A percentile compares a stretch with the other conserved stretches of the same genome.
Evolutionary conservation across 345 rosid genomes (phyloP).

Genomic region (thale cress (Arabidopsis thaliana)): TAIR10.1 NC_003071.7:9261001-9261500

Average conservation of each 20-base stretch:
- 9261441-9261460: too few species aligned
- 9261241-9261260: slow-evolving; percentile 1
- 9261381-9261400: too few species aligned
- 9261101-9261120: neutral
- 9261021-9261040: slow-evolving; percentile 17
- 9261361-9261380: too few species aligned
- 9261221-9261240: neutral
- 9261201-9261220: neutral
- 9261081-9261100: neutral
- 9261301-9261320: too few species aligned
- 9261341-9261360: too few species aligned
- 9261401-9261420: too few species aligned
- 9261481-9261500: too few species aligned
- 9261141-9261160: neutral
- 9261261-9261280: neutral
- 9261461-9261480: too few species aligned
- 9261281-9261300: too few species aligned
- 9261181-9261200: neutral
- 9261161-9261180: neutral
- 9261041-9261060: neutral
- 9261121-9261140: neutral
- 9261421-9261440: too few species aligned
- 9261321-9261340: too few species aligned
- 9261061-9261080: slow-evolving; percentile 1
- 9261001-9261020: slow-evolving; percentile 24